Conservation (phyloP, 345 rosid genomes). For the Eucalyptus victrix region DNA sequence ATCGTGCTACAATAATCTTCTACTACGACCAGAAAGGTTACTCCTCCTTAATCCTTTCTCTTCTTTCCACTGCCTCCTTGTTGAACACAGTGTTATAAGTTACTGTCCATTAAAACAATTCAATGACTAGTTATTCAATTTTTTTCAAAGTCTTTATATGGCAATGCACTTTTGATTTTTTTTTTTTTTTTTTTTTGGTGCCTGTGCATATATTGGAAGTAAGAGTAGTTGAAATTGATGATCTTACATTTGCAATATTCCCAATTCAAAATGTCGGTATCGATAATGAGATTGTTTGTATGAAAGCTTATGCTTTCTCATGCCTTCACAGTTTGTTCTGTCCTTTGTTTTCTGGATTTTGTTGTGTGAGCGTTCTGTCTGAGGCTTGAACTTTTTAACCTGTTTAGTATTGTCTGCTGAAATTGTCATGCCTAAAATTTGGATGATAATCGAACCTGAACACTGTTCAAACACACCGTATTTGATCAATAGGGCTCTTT, state of each 20-base stretch:
- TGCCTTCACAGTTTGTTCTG: background rate
- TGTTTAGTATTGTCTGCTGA: background rate
- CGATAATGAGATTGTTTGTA: background rate
- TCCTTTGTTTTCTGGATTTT: background rate
- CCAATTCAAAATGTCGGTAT: background rate
- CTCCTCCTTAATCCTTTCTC: background rate
- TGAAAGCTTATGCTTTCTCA: background rate
- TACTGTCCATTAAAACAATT: background rate
- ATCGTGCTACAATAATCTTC: background rate
- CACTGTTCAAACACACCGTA: background rate
- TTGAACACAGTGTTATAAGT: background rate
- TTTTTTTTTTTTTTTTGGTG: background rate
- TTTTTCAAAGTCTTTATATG: background rate
- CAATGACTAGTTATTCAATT: background rate
- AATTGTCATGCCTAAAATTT: background rate
- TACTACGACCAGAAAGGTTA: background rate
- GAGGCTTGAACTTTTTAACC: background rate
- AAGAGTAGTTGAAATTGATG: background rate
- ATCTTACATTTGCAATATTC: background rate
- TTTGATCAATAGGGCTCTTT: background rate
- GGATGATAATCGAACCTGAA: background rate
- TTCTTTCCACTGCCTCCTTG: background rate
- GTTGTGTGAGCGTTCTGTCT: background rate
- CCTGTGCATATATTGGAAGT: background rate
- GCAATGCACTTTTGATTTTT: background rate